phyloP scores from a whole-genome alignment of 441 rosid genomes.

The Brassica hybrid region DNA sequence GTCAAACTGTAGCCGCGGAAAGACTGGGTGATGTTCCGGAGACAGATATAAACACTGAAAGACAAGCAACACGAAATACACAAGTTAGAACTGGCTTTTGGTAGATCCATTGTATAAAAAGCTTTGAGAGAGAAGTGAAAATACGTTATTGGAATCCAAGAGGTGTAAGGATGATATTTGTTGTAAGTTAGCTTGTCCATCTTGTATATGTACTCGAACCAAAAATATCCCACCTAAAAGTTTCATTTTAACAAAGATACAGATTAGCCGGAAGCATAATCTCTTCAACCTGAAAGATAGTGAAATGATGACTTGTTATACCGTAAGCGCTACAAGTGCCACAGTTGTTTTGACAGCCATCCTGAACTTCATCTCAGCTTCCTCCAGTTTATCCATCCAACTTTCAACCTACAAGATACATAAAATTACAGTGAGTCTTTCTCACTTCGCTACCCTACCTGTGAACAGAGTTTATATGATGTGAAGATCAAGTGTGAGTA shows the following conservation, averaged over 20 bases:
- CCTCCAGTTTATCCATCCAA: slow-evolving; percentile 87
- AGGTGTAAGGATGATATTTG: slow-evolving; percentile 80
- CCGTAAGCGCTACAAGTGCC: slow-evolving; percentile 48
- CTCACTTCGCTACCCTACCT: slow-evolving; percentile 16
- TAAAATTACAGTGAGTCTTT: not conserved
- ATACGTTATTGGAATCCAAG: slow-evolving; percentile 94
- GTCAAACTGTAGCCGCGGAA: slow-evolving; percentile 72
- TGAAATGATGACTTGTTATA: slow-evolving; percentile 42
- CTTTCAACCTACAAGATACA: slow-evolving; percentile 60
- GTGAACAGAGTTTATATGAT: slow-evolving; percentile 31
- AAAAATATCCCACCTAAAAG: slow-evolving; percentile 65
- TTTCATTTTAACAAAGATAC: slow-evolving; percentile 30
- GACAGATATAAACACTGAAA: slow-evolving; percentile 73
- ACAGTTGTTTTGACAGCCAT: slow-evolving; percentile 58
- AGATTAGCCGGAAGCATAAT: slow-evolving; percentile 24
- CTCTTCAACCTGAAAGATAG: slow-evolving; percentile 23
- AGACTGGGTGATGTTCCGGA: slow-evolving; percentile 70
- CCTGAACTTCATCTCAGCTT: slow-evolving; percentile 58
- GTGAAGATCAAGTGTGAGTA: slow-evolving; percentile 7
- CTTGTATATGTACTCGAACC: slow-evolving; percentile 76
- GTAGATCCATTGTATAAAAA: slow-evolving; percentile 15
- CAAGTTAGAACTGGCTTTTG: slow-evolving; percentile 10
- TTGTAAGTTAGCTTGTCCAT: slow-evolving; percentile 78
- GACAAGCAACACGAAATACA: slow-evolving; percentile 9
- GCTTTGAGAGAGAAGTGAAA: no score